Evolutionary conservation across 768 basidiomycete genomes (phyloP).

Genomic region (Serpula lacrymans): DNA sequence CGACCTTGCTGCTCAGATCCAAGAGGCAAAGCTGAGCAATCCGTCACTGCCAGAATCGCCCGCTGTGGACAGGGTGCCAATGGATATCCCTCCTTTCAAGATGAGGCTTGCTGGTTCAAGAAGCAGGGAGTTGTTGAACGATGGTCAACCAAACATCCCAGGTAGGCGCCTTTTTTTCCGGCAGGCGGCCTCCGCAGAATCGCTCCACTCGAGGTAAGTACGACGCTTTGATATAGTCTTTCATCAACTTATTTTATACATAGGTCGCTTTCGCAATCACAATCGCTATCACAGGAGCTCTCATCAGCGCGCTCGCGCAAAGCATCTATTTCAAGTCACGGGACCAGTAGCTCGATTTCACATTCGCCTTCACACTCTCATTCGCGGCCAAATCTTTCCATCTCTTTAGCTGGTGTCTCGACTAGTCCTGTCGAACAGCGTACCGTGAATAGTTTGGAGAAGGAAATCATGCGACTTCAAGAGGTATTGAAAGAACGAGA

Average conservation of each 20-base stretch:
- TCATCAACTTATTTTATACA: conserved; percentile 13
- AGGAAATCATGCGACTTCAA: conserved; percentile 94
- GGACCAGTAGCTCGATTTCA: conserved; percentile 63
- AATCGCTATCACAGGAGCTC: conserved; percentile 96
- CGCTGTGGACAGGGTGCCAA: conserved; percentile 30
- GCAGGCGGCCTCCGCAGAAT: conserved; percentile 83
- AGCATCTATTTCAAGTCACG: conserved; percentile 73
- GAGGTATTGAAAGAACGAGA: conserved; percentile 89
- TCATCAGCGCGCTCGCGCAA: conserved; percentile 86
- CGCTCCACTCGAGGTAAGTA: conserved; percentile 77
- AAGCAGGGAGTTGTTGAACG: conserved; percentile 40
- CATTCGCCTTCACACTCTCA: conserved; percentile 48
- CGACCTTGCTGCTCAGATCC: conserved; percentile 88
- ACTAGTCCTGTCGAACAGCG: conserved; percentile 50
- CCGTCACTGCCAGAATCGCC: conserved; percentile 40
- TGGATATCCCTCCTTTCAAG: conserved; percentile 45
- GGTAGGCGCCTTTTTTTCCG: conserved; percentile 80
- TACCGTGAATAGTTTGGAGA: conserved; percentile 81
- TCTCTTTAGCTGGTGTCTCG: conserved; percentile 45
- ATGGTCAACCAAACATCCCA: conserved; percentile 48
- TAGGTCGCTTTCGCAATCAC: conserved; percentile 90
- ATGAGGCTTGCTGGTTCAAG: conserved; percentile 52
- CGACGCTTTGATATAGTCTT: conserved; percentile 10
- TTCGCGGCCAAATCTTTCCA: conserved; percentile 54
- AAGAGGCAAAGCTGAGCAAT: conserved; percentile 75